Evolutionary conservation across 2,329 filamentous ascomycete genomes (phyloP).

Genomic region (Aspergillus sp.): DNA sequence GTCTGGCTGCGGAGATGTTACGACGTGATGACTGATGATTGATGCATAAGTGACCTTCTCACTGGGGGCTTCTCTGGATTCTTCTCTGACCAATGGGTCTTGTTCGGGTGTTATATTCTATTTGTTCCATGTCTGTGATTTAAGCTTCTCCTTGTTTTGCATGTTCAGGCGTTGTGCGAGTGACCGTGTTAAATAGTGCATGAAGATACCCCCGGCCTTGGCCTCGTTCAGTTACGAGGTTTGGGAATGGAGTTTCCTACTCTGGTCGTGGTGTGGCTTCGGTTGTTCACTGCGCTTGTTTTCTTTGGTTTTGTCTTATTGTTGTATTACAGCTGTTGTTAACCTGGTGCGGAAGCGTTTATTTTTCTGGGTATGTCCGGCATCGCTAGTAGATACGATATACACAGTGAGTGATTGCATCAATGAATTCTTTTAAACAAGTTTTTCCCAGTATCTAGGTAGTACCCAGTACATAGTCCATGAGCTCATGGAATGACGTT

Average conservation of each 20-base stretch:
- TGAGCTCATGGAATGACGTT: too few relatives aligned
- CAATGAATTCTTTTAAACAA: too few relatives aligned
- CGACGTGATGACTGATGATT: constrained; percentile 35
- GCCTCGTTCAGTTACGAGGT: constrained; percentile 17
- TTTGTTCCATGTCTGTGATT: constrained; percentile 9
- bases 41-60: constrained; percentile 25
- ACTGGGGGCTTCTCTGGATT: constrained; percentile 15
- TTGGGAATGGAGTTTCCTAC: constrained; percentile 18
- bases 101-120: constrained; percentile 3
- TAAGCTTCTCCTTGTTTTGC: constrained; percentile 11
- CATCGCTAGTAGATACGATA: too few relatives aligned
- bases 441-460: too few relatives aligned
- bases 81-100: constrained; percentile 1
- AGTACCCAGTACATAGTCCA: too few relatives aligned
- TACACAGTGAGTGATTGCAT: too few relatives aligned
- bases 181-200: constrained; percentile 26
- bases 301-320: too few relatives aligned
- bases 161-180: constrained; percentile 26
- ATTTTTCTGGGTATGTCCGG: too few relatives aligned
- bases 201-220: constrained; percentile 31
- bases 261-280: constrained; percentile 20
- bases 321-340: too few relatives aligned
- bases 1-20: constrained; percentile 22
- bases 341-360: too few relatives aligned
- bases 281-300: neutral